Percentiles rank a stretch among this genome's conserved stretches.
Conservation (phyloP, 2,329 filamentous ascomycete genomes). For the Gaeumannomyces sp. region DNA sequence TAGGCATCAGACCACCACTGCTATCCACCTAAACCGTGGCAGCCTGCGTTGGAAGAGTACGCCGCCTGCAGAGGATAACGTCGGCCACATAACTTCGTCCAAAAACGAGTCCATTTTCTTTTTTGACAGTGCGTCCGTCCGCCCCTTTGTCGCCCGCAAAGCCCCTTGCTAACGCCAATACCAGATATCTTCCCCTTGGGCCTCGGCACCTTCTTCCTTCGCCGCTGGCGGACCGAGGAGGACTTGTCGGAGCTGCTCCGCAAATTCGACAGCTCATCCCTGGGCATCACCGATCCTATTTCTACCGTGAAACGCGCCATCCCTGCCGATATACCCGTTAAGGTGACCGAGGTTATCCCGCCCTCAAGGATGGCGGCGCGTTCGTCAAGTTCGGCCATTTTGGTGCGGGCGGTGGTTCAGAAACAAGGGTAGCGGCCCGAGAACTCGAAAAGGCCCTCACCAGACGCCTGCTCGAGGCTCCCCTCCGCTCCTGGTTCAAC, state of each 20-base stretch:
- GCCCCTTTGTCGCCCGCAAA: background rate
- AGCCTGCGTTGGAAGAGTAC: background rate
- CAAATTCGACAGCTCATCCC: slow-evolving; percentile 43
- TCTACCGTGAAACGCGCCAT: slow-evolving; percentile 55
- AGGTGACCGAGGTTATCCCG: slow-evolving; percentile 75
- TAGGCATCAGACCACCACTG: background rate
- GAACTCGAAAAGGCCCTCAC: slow-evolving; percentile 46
- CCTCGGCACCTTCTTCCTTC: slow-evolving; percentile 42
- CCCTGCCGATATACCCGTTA: slow-evolving; percentile 54
- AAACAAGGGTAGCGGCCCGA: slow-evolving; percentile 21
- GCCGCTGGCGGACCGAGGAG: slow-evolving; percentile 41
- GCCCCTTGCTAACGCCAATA: no score
- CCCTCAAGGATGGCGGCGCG: slow-evolving; percentile 82
- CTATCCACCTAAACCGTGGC: background rate
- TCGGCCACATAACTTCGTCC: slow-evolving; percentile 73
- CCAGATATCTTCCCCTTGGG: slow-evolving; percentile 79
- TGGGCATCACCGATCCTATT: slow-evolving; percentile 47
- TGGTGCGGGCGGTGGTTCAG: background rate
- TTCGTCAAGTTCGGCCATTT: slow-evolving; percentile 75
- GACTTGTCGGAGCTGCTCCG: slow-evolving; percentile 45
- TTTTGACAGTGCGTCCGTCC: slow-evolving; percentile 65
- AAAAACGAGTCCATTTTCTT: slow-evolving; percentile 80
- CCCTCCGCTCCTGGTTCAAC: slow-evolving; percentile 84
- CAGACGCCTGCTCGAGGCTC: slow-evolving; percentile 59
- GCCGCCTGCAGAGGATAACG: slow-evolving; percentile 41